Evolutionary conservation across 495 filamentous ascomycete species (phyloP).

Genomic region (Hapsidospora chrysogenum): DNA sequence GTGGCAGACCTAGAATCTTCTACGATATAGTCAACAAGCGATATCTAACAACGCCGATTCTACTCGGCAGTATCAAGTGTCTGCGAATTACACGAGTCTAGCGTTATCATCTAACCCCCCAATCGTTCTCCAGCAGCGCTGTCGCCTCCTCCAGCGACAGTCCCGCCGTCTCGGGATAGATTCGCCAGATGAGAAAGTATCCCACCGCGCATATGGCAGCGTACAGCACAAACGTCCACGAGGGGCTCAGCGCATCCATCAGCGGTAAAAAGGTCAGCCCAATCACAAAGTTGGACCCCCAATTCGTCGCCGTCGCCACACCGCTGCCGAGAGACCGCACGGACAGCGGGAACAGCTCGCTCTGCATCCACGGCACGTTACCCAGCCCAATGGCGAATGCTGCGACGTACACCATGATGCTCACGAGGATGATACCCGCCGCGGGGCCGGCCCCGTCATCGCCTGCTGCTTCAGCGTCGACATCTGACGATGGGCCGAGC

Average conservation of each 20-base stretch:
- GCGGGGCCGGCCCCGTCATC: constrained; percentile 13
- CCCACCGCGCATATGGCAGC: constrained; percentile 49
- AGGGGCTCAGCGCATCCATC: constrained; percentile 60
- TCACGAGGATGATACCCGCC: constrained; percentile 42
- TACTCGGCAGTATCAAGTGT: too few species aligned
- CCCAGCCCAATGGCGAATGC: constrained; percentile 79
- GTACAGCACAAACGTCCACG: constrained; percentile 68
- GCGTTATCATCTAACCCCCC: constrained; percentile 44
- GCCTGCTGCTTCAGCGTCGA: not conserved
- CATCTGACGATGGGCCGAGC: constrained; percentile 2
- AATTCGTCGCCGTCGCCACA: constrained; percentile 77
- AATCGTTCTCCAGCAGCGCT: constrained; percentile 52
- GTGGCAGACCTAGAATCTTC: too few species aligned
- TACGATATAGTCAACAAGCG: too few species aligned
- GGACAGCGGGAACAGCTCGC: constrained; percentile 72
- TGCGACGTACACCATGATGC: constrained; percentile 69
- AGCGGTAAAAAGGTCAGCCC: constrained; percentile 75
- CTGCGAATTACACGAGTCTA: too few species aligned
- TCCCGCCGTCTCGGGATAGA: constrained; percentile 78
- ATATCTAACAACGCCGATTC: too few species aligned
- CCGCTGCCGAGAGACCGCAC: constrained; percentile 70
- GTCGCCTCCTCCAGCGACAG: constrained; percentile 71
- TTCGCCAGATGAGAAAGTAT: constrained; percentile 46
- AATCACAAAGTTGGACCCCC: constrained; percentile 76
- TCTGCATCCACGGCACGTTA: constrained; percentile 87